Evolutionary conservation across 164 flowering plant species (phyloP), one percentile per base, ranked within the genome.

Genomic region (Sextonia rubra): DNA sequence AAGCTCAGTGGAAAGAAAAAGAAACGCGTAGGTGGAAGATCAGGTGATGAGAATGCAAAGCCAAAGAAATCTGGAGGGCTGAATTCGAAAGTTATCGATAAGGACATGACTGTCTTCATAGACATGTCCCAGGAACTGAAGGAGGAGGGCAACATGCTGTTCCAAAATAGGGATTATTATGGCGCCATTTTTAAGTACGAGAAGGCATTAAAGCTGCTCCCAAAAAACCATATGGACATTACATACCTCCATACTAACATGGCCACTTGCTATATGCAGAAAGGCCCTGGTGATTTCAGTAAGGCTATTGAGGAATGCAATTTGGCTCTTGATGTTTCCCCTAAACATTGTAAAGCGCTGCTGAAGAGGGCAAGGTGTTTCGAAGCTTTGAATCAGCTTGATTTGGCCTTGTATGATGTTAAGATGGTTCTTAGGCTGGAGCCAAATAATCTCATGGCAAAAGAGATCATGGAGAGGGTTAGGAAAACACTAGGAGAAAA

Each of bases 201-300:
- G 74, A 91, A 88, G 74, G 95, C 98, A 68, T 69, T 94, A 27
- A 85, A 87, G 68, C 80, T 91, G 76, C 93, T 92, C 71, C 97
- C 98, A 0, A 80, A 75, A 64, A 84, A 79, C 79, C 95, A 92
- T 70, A 78, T 85, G 11, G 97, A 91, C 75, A 85, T 90, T 1
- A 81, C 93, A 0, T 77, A 85, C 74, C 87, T 94, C 1, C 82
- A 86, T 52, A 91, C 90, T 74, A 91, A 91, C 70, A 82, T 88
- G 86, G 97, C 97, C 22, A 88, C 95, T 0, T 92, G 97, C 71
- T 91, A 84, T 77, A 92, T 94, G 97, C 95, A 92, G 77, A 80
- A 90, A 88, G 94, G 91, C 26, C 74, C 86, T 49, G 81, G 78
- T 61, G 97, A 89, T 72, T 92, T 82, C 71, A 90, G 93, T 1